Base-by-base conservation (phyloP, 225 moss, liverwort and hornwort genomes). In the Physcomitrium patens region DNA sequence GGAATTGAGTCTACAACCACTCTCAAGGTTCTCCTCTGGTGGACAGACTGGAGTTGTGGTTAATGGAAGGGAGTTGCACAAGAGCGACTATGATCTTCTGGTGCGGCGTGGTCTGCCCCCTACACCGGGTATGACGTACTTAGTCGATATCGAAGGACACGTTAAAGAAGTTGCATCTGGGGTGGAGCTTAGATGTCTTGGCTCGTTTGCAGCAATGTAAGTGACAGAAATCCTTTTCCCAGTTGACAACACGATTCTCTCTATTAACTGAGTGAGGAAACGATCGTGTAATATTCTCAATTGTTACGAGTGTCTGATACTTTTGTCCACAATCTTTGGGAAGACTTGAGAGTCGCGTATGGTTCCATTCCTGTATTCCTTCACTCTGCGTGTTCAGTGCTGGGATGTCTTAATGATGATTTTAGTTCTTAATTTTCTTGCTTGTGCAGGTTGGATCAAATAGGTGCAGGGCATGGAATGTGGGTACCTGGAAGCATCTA, bases 61-160 rank as follows among this genome's bases (percentile, higher is more conserved):
- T 53, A 99, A 99, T 80, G 93, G 99, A 67, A 99, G 99, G 87
- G 99, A 99, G 91, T 87, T 99, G 48, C 99, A 95, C 65, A 76
- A 81, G 37, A 76, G 76, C 58, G 99, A 99, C 75, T 86, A 89
- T 65, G 93, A 93, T 77, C 87, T 87, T 76, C 81, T 99, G 18
- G 81, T 81, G 69, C 83, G 78, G 67, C 99, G 99, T 80, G 99
- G 99, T 73, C 90, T 99, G 64, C 95, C 95, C 52, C 75, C 84
- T 47, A 75, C 74, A 42, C 70, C 81, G 60, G 93, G 95, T 28
- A 92, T 79, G 86, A 63, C 86, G 11, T 99, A 99, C 71, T 77
- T 77, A 47, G 41, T 99, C 60, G 95, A 99, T 50, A 83, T 88
- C 71, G 90, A 92, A 74, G 99, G 99, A 70, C 89, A 83, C 60